Percentiles rank a stretch among this genome's conserved stretches.
These are phyloP conservation scores for Aphanomyces invadans DNA, from an alignment of 352 stramenopile species.

Conservation along the genomic window DNA sequence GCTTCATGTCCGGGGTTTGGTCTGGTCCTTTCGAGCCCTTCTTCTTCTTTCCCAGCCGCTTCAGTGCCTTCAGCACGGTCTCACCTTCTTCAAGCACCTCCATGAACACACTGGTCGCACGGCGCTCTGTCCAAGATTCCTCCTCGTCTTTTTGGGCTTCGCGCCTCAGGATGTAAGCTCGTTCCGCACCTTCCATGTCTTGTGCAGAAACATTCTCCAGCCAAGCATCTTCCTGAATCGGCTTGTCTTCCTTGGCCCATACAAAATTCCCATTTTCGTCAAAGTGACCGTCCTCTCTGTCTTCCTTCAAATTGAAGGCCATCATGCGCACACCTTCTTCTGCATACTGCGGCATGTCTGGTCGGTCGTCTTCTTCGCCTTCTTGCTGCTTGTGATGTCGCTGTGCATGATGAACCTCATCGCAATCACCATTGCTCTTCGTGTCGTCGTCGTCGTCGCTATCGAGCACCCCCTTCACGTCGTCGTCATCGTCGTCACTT, in stretches of 20 bases:
- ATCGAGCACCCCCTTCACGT: slow-evolving; percentile 26
- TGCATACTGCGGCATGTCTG: slow-evolving; percentile 11
- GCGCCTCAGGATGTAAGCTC: slow-evolving; percentile 48
- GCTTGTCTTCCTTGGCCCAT: slow-evolving; percentile 67
- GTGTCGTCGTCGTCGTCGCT: slow-evolving; percentile 25
- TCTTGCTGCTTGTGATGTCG: slow-evolving; percentile 12
- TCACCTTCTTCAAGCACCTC: slow-evolving; percentile 57
- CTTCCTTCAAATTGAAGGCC: slow-evolving; percentile 77
- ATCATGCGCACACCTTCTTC: slow-evolving; percentile 41
- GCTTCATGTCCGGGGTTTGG: slow-evolving; percentile 62
- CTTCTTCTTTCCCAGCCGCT: slow-evolving; percentile 57
- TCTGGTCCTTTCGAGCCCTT: slow-evolving; percentile 17
- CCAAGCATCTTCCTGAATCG: slow-evolving; percentile 77
- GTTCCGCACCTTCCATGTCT: slow-evolving; percentile 48
- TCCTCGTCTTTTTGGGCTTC: slow-evolving; percentile 53
- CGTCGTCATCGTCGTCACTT: slow-evolving; percentile 31
- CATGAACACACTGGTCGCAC: slow-evolving; percentile 45
- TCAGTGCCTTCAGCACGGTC: slow-evolving; percentile 65
- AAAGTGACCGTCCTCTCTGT: slow-evolving; percentile 80
- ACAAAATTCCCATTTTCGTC: slow-evolving; percentile 72
- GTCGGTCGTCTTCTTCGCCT: slow-evolving; percentile 21
- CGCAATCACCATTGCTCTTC: slow-evolving; percentile 27
- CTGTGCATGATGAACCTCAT: not conserved
- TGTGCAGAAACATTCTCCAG: slow-evolving; percentile 64
- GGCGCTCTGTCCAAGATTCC: slow-evolving; percentile 27